These are phyloP conservation scores for Pseudogymnoascus sp. DNA, from an alignment of 2,329 filamentous ascomycete genomes.

Conservation along the genomic window DNA sequence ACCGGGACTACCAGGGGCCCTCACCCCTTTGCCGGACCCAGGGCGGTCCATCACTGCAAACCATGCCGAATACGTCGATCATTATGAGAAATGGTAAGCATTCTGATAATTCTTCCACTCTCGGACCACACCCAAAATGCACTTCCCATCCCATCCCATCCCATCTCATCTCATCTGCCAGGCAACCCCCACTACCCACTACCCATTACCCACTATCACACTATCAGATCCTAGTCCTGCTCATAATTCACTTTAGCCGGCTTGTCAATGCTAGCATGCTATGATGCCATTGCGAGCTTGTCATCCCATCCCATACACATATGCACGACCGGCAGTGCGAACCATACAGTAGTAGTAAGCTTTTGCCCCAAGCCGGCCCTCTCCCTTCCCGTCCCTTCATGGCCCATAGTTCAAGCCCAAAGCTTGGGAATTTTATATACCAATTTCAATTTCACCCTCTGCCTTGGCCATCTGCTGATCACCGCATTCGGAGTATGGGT, in stretches of 20 bases:
- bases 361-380: not conserved
- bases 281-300: not conserved
- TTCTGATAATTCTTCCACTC: not conserved
- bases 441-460: not conserved
- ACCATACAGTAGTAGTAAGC: not conserved
- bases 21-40: not conserved
- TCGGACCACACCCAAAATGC: not conserved
- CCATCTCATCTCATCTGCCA: no score
- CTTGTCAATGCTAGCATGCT: not conserved
- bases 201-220: not conserved
- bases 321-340: not conserved
- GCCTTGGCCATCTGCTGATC: not conserved
- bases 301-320: not conserved
- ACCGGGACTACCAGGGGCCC: no score
- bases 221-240: not conserved
- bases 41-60: not conserved
- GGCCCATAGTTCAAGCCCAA: not conserved
- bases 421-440: not conserved
- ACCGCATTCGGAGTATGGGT: not conserved
- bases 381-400: not conserved
- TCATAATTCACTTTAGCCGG: not conserved
- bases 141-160: not conserved
- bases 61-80: not conserved
- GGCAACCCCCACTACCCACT: not conserved
- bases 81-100: not conserved